Conservation (phyloP, 768 basidiomycete species). For the Lanmaoa pseudosensibilis region DNA sequence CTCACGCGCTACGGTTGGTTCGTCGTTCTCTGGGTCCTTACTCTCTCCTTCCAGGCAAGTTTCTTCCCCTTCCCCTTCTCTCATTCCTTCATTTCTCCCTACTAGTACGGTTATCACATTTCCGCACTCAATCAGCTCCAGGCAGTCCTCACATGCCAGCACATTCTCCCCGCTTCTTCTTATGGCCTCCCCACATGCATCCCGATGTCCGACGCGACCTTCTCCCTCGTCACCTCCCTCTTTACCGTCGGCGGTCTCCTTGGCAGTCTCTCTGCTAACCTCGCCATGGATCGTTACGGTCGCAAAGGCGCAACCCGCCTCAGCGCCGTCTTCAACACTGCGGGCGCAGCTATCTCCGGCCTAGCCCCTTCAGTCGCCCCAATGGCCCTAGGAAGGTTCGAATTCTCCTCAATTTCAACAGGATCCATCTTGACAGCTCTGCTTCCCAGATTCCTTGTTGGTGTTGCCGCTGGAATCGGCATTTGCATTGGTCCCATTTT, state of each 20-base stretch:
- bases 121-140: conserved; percentile 90
- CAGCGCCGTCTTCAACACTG: conserved; percentile 53
- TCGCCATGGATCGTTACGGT: conserved; percentile 69
- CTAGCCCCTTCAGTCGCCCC: conserved; percentile 54
- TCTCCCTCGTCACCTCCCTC: conserved; percentile 80
- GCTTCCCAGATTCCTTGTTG: conserved; percentile 54
- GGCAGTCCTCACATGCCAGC: conserved; percentile 70
- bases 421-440: neutral
- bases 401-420: neutral
- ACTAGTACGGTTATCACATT: conserved; percentile 88
- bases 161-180: conserved; percentile 11
- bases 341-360: conserved; percentile 67
- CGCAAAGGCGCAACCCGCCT: conserved; percentile 64
- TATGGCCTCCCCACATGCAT: conserved; percentile 70
- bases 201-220: conserved; percentile 71
- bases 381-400: conserved; percentile 67
- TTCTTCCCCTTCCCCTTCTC: neutral
- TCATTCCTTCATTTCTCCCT: neutral
- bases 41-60: conserved; percentile 54
- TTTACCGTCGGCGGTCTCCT: conserved; percentile 87
- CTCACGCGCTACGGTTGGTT: conserved; percentile 66
- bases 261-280: conserved; percentile 69
- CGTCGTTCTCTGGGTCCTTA: conserved; percentile 67
- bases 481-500: conserved; percentile 82
- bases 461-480: conserved; percentile 71